Percentiles rank a stretch among this genome's conserved stretches.
phyloP scores from a whole-genome alignment of 2,329 filamentous ascomycete genomes.

The Fusarium sp. region DNA sequence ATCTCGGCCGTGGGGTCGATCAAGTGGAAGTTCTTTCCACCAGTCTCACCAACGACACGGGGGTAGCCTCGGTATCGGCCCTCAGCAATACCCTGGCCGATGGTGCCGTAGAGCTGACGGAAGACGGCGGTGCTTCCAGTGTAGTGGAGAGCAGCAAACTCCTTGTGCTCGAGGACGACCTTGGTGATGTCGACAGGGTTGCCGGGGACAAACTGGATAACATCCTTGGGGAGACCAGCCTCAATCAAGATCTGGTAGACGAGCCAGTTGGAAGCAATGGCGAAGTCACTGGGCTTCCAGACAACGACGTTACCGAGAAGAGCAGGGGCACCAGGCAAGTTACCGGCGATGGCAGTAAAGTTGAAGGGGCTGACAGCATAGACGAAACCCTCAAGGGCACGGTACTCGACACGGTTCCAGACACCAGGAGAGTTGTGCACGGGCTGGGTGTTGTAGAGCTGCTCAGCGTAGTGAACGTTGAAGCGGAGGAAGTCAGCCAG shows the following conservation, averaged over 20 bases:
- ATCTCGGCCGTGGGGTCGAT: slow-evolving; percentile 83
- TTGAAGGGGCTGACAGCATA: slow-evolving; percentile 97
- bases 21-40: slow-evolving; percentile 94
- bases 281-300: slow-evolving; percentile 95
- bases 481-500: slow-evolving; percentile 93
- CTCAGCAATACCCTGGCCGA: slow-evolving; percentile 83
- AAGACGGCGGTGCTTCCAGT: slow-evolving; percentile 94
- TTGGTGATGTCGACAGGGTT: slow-evolving; percentile 87
- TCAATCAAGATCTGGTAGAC: slow-evolving; percentile 92
- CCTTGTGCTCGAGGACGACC: slow-evolving; percentile 78
- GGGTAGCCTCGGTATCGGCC: slow-evolving; percentile 88
- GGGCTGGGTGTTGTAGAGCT: slow-evolving; percentile 90
- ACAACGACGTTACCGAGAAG: slow-evolving; percentile 94
- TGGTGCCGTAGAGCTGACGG: slow-evolving; percentile 87
- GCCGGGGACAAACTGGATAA: slow-evolving; percentile 94
- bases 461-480: slow-evolving; percentile 93
- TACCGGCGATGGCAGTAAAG: slow-evolving; percentile 94
- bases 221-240: slow-evolving; percentile 87
- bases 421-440: slow-evolving; percentile 84
- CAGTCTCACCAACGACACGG: slow-evolving; percentile 89
- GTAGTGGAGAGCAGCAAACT: slow-evolving; percentile 94
- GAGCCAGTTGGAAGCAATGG: slow-evolving; percentile 91
- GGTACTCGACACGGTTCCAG: slow-evolving; percentile 93
- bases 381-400: slow-evolving; percentile 93
- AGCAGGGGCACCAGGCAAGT: slow-evolving; percentile 84